Evolutionary conservation across 352 stramenopile genomes (phyloP), one percentile per base, ranked within the genome.

Genomic region (Blastocystis sp.): DNA sequence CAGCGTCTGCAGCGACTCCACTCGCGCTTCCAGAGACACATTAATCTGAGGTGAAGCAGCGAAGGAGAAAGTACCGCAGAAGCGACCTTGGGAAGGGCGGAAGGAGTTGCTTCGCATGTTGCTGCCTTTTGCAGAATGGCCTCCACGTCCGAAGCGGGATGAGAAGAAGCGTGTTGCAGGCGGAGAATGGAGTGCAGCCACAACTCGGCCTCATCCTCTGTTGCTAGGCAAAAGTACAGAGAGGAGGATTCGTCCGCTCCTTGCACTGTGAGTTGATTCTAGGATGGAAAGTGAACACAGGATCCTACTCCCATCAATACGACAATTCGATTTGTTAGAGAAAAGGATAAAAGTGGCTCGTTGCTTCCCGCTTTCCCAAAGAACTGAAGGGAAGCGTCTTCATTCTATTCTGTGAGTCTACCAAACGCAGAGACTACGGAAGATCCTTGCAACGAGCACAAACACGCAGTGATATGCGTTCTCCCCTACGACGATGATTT

Each of bases 1-100:
- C 21, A 84, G 9, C 4, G 57, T 84, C 48, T 84, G 52, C 38
- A 69, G 24, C 2, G 52, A 59, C 54, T 84, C 74, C 59, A 84
- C n/a, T 21, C 66, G 57, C 19, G 48, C 21, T 11, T 48, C 17
- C 11, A 84, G 74, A 57, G 66, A 60, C 14, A 77, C 66, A 21
- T 77, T 77, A 38, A 60, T 34, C 66, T 77, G 28, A 9, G n/a
- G 21, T 34, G 28, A 34, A 34, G 28, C 28, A 34, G 28, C 28
- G 28, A 34, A 34, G 28, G 28, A 34, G 28, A 34, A 34, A 17
- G 6, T 14, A 57, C 48, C 48, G 48, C 6, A 17, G 48, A 57
- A 14, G 14, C 14, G 48, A 57, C 14, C 48, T 57, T 57, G 6
- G 48, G 6, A 7, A 57, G 48, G 6, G 48, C 14, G 14, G 48